Evolutionary conservation across 768 basidiomycete species (phyloP).

Genomic region (Boletus eberwhitei): DNA sequence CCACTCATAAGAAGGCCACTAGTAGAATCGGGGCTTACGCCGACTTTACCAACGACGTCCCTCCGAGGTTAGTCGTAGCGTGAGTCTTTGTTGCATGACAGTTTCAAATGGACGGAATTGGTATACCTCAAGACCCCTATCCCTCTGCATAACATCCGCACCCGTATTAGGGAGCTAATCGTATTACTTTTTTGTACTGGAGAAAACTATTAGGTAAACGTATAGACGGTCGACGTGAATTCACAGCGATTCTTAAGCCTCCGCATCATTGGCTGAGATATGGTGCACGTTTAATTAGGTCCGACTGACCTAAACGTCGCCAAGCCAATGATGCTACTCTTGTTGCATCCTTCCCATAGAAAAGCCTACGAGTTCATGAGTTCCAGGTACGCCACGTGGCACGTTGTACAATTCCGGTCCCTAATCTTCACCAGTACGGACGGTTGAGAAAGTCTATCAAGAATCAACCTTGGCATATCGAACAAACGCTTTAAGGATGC

Average conservation of each 20-base stretch:
- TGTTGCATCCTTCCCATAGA: not conserved
- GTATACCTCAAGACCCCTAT: not conserved
- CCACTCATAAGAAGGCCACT: too few relatives aligned
- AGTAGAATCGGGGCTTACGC: constrained; percentile 22
- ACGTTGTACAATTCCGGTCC: constrained; percentile 52
- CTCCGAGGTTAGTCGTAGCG: constrained; percentile 37
- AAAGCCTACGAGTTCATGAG: constrained; percentile 27
- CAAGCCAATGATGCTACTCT: not conserved
- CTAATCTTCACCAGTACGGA: constrained; percentile 61
- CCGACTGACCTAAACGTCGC: not conserved
- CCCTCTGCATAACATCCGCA: not conserved
- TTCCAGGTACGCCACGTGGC: constrained; percentile 48
- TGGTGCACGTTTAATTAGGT: not conserved
- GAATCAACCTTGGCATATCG: not conserved
- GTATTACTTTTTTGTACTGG: not conserved
- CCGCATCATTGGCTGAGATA: not conserved
- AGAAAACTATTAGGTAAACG: not conserved
- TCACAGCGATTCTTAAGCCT: not conserved
- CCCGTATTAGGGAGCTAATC: not conserved
- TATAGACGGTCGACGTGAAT: not conserved
- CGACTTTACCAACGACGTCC: constrained; percentile 39
- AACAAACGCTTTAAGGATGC: not conserved
- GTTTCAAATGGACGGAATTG: too few relatives aligned
- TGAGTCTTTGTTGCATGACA: constrained; percentile 23
- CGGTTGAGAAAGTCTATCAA: constrained; percentile 22